These are phyloP conservation scores for Lunularia cruciata DNA, from an alignment of 225 moss, liverwort and hornwort genomes.

Conservation along the genomic window DNA sequence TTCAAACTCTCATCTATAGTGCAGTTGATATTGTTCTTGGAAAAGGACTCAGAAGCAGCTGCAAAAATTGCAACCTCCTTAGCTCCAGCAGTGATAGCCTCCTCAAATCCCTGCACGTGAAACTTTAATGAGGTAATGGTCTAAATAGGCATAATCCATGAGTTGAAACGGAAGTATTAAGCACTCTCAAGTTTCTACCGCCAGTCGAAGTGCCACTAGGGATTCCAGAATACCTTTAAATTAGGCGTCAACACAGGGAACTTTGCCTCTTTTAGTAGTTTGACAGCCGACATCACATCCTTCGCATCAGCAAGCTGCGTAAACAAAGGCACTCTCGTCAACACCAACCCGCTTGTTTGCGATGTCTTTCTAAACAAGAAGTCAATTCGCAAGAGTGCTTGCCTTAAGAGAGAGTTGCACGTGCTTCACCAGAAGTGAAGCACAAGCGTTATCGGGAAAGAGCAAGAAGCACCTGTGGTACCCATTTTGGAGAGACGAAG, in stretches of 20 bases:
- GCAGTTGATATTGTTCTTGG: conserved; percentile 87
- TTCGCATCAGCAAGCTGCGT: conserved; percentile 91
- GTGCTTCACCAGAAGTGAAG: too few relatives aligned
- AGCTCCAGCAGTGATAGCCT: conserved; percentile 80
- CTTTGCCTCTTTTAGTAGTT: conserved; percentile 47
- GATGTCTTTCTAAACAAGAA: too few relatives aligned
- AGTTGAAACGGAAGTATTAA: not conserved
- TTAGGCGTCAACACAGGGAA: conserved; percentile 94
- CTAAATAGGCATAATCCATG: not conserved
- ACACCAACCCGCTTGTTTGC: too few relatives aligned
- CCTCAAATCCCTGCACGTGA: conserved; percentile 68
- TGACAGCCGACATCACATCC: conserved; percentile 78
- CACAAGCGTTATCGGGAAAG: too few relatives aligned
- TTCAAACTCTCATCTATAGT: conserved; percentile 78
- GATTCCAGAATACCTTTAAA: conserved; percentile 53
- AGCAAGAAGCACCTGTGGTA: conserved; percentile 67
- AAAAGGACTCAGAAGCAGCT: conserved; percentile 93
- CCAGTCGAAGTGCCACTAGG: not conserved
- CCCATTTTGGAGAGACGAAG: conserved; percentile 97
- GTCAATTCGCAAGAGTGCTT: too few relatives aligned
- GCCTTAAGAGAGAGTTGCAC: too few relatives aligned
- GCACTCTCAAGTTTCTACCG: not conserved
- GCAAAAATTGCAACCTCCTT: conserved; percentile 90
- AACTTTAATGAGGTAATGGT: conserved; percentile 4
- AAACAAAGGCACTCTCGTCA: too few relatives aligned